Conservation (phyloP, 768 basidiomycete species). For the Xanthoconium stramineum region DNA sequence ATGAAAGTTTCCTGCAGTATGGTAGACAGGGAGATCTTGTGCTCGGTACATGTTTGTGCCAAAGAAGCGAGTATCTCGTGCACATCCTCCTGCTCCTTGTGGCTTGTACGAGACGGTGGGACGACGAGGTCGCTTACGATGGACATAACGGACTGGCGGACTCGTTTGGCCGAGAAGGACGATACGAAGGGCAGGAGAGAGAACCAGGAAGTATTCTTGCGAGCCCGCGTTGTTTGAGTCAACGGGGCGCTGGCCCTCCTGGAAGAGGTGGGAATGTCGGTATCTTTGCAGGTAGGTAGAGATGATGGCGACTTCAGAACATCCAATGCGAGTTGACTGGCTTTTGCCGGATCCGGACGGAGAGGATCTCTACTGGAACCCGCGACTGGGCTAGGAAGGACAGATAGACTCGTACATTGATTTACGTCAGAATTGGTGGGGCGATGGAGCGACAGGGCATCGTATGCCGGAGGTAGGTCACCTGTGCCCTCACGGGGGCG, state of each 20-base stretch:
- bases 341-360: no score
- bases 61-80: constrained; percentile 54
- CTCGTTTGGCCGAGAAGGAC: constrained; percentile 39
- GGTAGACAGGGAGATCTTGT: constrained; percentile 40
- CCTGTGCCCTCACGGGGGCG: not conserved
- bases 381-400: not conserved
- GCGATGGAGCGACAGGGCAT: not conserved
- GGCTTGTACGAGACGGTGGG: not conserved
- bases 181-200: constrained; percentile 26
- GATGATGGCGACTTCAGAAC: not conserved
- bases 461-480: constrained; percentile 17
- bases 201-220: constrained; percentile 27
- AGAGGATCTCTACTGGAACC: not conserved
- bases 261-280: not conserved
- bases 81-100: constrained; percentile 13
- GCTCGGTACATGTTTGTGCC: constrained; percentile 51
- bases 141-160: constrained; percentile 47
- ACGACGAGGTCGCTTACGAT: constrained; percentile 52
- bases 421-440: not conserved
- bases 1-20: constrained; percentile 27
- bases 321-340: not conserved
- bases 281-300: not conserved
- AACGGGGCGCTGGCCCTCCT: not conserved
- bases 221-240: not conserved
- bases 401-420: not conserved